Conservation (phyloP, 2,329 filamentous ascomycete genomes). For the Pyrenochaeta sp. region DNA sequence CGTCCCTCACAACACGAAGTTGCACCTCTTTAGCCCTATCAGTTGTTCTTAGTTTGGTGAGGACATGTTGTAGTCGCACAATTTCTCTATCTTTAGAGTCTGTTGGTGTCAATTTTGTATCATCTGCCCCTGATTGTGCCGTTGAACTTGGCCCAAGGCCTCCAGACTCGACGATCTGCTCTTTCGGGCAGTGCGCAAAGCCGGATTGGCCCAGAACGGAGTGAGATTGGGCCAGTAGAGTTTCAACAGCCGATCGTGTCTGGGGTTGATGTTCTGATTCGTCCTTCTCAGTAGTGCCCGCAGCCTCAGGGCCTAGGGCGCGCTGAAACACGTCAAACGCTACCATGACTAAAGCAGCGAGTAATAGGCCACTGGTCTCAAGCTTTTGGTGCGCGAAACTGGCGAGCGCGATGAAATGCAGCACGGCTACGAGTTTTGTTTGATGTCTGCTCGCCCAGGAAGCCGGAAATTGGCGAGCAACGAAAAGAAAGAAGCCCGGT, state of each 20-base stretch:
- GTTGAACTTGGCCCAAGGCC: conserved; percentile 6
- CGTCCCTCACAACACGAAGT: conserved; percentile 27
- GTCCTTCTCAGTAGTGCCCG: conserved; percentile 18
- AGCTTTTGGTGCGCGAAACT: conserved; percentile 29
- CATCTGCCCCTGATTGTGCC: conserved; percentile 9
- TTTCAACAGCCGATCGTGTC: conserved; percentile 34
- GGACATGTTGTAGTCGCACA: conserved; percentile 33
- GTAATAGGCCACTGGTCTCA: conserved; percentile 29
- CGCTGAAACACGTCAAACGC: conserved; percentile 41
- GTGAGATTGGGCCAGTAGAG: conserved; percentile 26
- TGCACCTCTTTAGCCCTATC: conserved; percentile 36
- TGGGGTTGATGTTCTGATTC: conserved; percentile 22
- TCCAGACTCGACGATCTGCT: conserved; percentile 13
- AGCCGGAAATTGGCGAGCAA: conserved; percentile 17
- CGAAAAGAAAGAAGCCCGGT: conserved; percentile 24
- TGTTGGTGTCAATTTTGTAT: conserved; percentile 9
- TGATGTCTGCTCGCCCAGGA: conserved; percentile 33
- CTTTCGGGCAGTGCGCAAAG: conserved; percentile 9
- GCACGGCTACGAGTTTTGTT: conserved; percentile 23
- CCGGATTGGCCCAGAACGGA: conserved; percentile 25
- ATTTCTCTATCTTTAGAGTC: conserved; percentile 37
- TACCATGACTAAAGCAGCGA: conserved; percentile 40
- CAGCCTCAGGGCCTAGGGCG: conserved; percentile 10
- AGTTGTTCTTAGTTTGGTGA: conserved; percentile 36
- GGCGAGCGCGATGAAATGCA: conserved; percentile 31